Conservation (phyloP, 495 filamentous ascomycete species). For the Neurospora hispaniola region DNA sequence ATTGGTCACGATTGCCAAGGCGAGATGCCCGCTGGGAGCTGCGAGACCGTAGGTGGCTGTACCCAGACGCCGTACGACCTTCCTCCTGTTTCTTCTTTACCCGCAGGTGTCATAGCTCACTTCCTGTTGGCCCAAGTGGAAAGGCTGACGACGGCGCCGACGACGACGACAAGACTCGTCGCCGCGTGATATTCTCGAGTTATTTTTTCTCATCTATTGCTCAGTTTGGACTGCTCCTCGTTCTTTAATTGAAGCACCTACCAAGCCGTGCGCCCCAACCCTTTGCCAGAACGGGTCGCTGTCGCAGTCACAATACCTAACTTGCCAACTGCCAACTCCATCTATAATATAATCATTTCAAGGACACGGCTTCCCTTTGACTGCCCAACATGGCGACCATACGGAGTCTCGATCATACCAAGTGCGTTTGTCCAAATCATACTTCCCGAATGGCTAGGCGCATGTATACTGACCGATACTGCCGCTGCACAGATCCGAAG, state of each 20-base stretch:
- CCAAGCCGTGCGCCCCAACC: background rate
- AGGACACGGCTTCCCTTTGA: background rate
- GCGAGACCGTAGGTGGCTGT: background rate
- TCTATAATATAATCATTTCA: background rate
- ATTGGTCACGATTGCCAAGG: background rate
- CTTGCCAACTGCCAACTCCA: background rate
- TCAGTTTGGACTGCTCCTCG: background rate
- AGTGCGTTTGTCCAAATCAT: conserved; percentile 18
- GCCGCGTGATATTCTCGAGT: background rate
- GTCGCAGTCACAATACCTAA: background rate
- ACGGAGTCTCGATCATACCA: conserved; percentile 38
- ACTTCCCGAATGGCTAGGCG: background rate
- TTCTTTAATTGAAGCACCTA: background rate
- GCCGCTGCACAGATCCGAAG: conserved; percentile 58
- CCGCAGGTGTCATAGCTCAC: background rate
- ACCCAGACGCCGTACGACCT: background rate
- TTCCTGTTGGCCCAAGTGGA: conserved; percentile 4
- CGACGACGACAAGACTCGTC: background rate
- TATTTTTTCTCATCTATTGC: background rate
- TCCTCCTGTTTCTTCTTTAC: background rate
- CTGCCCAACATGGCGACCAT: conserved; percentile 33
- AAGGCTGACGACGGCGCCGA: conserved; percentile 13
- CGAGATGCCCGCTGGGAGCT: background rate
- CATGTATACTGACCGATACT: conserved; percentile 14
- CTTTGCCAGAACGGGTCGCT: background rate